Evolutionary conservation across 148 eudicot species (phyloP).

Genomic region (Gaultheria prostrata): DNA sequence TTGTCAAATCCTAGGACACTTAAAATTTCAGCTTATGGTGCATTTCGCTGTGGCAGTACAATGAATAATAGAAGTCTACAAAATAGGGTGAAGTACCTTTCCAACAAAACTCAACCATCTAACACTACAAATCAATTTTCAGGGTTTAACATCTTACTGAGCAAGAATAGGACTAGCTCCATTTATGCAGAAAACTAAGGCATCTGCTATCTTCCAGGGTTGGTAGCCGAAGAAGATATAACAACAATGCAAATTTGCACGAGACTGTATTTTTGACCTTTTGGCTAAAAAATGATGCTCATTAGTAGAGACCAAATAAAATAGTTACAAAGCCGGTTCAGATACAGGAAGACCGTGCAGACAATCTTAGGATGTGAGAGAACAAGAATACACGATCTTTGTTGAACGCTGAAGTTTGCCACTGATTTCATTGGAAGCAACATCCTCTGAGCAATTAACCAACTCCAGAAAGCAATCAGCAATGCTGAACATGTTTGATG

Average conservation of each 20-base stretch:
- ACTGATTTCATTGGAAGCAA: conserved; percentile 1
- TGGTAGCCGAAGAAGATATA: not conserved
- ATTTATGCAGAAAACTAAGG: not conserved
- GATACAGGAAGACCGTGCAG: not conserved
- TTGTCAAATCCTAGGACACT: not conserved
- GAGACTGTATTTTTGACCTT: not conserved
- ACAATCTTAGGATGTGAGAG: not conserved
- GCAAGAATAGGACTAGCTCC: not conserved
- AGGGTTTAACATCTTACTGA: not conserved
- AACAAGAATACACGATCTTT: not conserved
- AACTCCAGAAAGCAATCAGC: not conserved
- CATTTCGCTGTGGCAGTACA: not conserved
- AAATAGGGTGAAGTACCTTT: not conserved
- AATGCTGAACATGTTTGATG: not conserved
- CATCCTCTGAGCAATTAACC: not conserved
- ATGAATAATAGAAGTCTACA: not conserved
- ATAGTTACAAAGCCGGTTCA: not conserved
- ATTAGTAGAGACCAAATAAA: not conserved
- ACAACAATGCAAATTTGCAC: not conserved
- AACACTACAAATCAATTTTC: not conserved
- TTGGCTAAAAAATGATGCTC: not conserved
- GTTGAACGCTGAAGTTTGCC: not conserved
- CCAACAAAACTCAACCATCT: not conserved
- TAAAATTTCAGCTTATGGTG: not conserved
- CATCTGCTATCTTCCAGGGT: not conserved